Conservation (phyloP, 805 yeast genomes). For the Zygosaccharomyces rouxii region DNA sequence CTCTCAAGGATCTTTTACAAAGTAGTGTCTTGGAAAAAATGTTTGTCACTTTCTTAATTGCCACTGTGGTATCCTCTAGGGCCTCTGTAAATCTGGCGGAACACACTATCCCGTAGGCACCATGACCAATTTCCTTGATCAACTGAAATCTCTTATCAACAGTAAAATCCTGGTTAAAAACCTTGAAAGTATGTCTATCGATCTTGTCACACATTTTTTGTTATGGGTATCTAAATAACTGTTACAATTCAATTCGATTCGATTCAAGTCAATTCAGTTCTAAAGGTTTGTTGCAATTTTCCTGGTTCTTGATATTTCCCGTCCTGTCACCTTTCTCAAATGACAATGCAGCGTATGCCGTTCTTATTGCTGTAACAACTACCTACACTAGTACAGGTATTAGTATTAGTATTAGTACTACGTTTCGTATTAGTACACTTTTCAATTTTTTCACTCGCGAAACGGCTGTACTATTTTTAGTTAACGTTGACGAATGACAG, state of each 20-base stretch:
- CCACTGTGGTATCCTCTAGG: conserved; percentile 77
- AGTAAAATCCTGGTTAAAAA: conserved; percentile 85
- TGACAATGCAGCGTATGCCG: no score
- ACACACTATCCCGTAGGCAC: conserved; percentile 96
- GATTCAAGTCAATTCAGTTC: background rate
- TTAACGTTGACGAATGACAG: background rate
- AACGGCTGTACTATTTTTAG: conserved; percentile 6
- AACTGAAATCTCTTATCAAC: conserved; percentile 86
- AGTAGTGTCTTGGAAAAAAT: conserved; percentile 86
- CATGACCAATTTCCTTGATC: conserved; percentile 92
- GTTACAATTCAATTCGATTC: background rate
- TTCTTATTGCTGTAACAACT: background rate
- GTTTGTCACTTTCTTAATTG: conserved; percentile 93
- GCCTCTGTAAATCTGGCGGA: conserved; percentile 78
- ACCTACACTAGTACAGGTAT: background rate
- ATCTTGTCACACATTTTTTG: conserved; percentile 29
- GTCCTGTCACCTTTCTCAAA: background rate
- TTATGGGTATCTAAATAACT: background rate
- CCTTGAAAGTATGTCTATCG: conserved; percentile 51
- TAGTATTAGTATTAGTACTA: background rate
- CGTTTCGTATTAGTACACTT: background rate
- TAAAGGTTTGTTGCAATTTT: background rate
- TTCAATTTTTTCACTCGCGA: conserved; percentile 5
- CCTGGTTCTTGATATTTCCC: background rate
- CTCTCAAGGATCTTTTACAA: conserved; percentile 88